These are phyloP conservation scores for Wickerhamiella alocasiicola DNA, from an alignment of 805 yeast species.

Conservation along the genomic window DNA sequence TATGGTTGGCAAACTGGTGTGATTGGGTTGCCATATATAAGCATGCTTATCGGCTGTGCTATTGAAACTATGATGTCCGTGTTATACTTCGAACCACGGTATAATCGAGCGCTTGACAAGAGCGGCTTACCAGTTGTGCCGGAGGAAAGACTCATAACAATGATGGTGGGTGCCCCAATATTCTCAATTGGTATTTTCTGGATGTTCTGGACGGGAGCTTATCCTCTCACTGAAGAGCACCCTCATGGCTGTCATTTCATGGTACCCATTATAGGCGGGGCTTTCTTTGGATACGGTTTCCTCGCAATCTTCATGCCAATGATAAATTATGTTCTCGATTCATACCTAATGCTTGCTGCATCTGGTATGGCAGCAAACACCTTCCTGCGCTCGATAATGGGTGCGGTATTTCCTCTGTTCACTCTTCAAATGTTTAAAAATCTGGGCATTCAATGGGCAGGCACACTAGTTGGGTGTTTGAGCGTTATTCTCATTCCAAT, in stretches of 20 bases:
- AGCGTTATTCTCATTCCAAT: constrained; percentile 48
- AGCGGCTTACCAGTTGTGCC: constrained; percentile 52
- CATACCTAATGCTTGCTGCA: constrained; percentile 60
- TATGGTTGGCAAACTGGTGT: constrained; percentile 53
- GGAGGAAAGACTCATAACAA: constrained; percentile 65
- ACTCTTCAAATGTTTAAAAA: constrained; percentile 55
- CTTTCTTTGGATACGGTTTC: constrained; percentile 55
- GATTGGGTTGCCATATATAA: constrained; percentile 69
- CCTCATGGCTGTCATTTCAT: constrained; percentile 70
- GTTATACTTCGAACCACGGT: constrained; percentile 40
- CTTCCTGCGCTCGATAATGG: constrained; percentile 52
- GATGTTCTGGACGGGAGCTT: constrained; percentile 83
- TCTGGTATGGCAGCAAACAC: constrained; percentile 68
- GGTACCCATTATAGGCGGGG: constrained; percentile 55
- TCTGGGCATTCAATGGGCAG: constrained; percentile 71
- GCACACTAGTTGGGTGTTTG: constrained; percentile 53
- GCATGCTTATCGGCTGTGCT: constrained; percentile 58
- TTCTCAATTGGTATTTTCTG: too few relatives aligned
- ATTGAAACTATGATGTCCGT: constrained; percentile 45
- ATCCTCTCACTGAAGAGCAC: constrained; percentile 42
- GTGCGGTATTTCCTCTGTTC: constrained; percentile 61
- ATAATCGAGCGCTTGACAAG: constrained; percentile 33
- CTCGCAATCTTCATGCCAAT: constrained; percentile 55
- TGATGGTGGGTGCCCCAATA: constrained; percentile 57
- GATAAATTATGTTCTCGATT: constrained; percentile 59